Evolutionary conservation across 129 eudicot genomes (phyloP), one percentile per base, ranked within the genome.

Genomic region (Saposhnikovia divaricata): DNA sequence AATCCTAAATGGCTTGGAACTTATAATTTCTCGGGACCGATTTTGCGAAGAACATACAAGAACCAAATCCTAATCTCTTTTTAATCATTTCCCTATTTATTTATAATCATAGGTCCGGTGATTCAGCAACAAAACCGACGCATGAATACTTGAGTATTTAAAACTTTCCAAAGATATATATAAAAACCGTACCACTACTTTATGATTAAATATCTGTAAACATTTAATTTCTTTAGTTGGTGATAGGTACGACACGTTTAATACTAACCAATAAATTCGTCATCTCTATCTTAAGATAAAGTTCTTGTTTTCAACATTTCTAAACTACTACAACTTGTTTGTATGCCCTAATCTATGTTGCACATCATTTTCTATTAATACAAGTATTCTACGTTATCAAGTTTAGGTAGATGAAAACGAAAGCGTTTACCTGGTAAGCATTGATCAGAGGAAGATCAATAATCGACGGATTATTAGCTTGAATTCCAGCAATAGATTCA

Each of bases 401-500:
- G 1, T 63, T 65, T 11, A 65, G 40, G 72, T 66, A 13, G 72
- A 72, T 42, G 48, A 42, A 72, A 72, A 72, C 18, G 76, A 72
- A 4, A 23, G 48, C 39, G 28, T 15, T 74, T 85, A 95, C 99
- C 97, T 90, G 88, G 65, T 86, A 95, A 85, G 98, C 96, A 40
- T 89, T 57, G 84, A 95, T 81, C 71, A 90, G 88, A 19, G 93
- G 8, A 76, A 91, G 92, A 83, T 91, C 97, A 83, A 93, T 27
- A 75, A 93, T 80, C 66, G 88, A 65, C 2, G 98, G 98, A 69
- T 93, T 93, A 46, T 93, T 87, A 70, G 85, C 89, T 81, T 91
- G 95, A 55, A 93, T 81, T 13, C 95, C 98, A 21, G 93, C 79
- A 48, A 93, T 77, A 43, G 91, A 71, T 6, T 85, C 92, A 21